Evolutionary conservation across 1,284 basidiomycete species (phyloP).

Genomic region (Ustilago shanxiensis): DNA sequence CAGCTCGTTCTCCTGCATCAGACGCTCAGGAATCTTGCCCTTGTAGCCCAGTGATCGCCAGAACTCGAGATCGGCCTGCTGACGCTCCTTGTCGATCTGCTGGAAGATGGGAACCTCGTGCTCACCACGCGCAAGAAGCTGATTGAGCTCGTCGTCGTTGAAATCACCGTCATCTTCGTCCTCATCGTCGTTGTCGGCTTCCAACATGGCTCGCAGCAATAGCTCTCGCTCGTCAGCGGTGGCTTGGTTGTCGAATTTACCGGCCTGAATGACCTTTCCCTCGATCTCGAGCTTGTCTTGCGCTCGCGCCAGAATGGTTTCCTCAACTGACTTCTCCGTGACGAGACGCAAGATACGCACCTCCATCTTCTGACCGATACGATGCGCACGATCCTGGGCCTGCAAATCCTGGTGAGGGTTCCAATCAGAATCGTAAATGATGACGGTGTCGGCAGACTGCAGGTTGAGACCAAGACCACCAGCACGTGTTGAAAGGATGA

Average conservation of each 20-base stretch:
- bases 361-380: slow-evolving; percentile 99
- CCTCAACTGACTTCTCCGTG: slow-evolving; percentile 97
- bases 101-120: slow-evolving; percentile 84
- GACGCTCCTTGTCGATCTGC: slow-evolving; percentile 85
- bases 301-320: slow-evolving; percentile 94
- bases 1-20: slow-evolving; percentile 90
- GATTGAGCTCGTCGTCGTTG: slow-evolving; percentile 97
- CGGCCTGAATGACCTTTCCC: slow-evolving; percentile 89
- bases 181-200: slow-evolving; percentile 70
- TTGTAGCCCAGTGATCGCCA: slow-evolving; percentile 82
- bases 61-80: slow-evolving; percentile 77
- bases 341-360: slow-evolving; percentile 97
- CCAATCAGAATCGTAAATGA: slow-evolving; percentile 81
- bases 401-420: slow-evolving; percentile 81
- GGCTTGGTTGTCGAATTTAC: slow-evolving; percentile 99
- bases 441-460: slow-evolving; percentile 98
- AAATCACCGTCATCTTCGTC: slow-evolving; percentile 81
- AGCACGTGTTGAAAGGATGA: slow-evolving; percentile 87
- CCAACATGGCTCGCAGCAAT: slow-evolving; percentile 79
- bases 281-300: slow-evolving; percentile 98
- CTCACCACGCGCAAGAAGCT: slow-evolving; percentile 88
- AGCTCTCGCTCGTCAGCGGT: slow-evolving; percentile 97
- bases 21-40: slow-evolving; percentile 76
- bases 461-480: slow-evolving; percentile 97
- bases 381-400: slow-evolving; percentile 85